Evolutionary conservation across 352 stramenopile genomes (phyloP).

Genomic region (Phytophthora aleatoria): DNA sequence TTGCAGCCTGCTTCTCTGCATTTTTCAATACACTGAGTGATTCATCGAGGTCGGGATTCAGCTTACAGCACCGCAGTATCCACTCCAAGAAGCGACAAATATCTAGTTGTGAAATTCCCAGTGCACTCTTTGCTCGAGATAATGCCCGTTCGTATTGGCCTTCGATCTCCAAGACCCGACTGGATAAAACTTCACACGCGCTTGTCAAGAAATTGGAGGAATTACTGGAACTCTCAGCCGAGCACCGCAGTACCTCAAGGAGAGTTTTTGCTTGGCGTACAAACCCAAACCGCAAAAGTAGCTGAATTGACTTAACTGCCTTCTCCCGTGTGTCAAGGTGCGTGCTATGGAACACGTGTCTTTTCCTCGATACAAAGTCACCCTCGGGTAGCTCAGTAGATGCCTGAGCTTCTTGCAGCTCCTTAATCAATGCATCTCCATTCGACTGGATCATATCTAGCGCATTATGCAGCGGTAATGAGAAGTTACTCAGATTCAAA

Average conservation of each 20-base stretch:
- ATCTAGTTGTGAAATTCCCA: constrained; percentile 29
- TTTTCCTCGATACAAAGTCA: constrained; percentile 15
- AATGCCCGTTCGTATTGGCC: constrained; percentile 31
- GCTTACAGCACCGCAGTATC: constrained; percentile 36
- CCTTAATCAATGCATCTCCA: constrained; percentile 45
- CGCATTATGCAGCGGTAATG: constrained; percentile 55
- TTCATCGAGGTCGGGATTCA: constrained; percentile 19
- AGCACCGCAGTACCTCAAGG: constrained; percentile 43
- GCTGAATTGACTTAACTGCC: constrained; percentile 26
- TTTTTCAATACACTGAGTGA: constrained; percentile 16
- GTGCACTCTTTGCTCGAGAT: constrained; percentile 21
- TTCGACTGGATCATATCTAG: constrained; percentile 55
- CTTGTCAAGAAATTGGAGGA: constrained; percentile 1
- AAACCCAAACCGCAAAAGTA: constrained; percentile 60
- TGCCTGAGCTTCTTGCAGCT: constrained; percentile 39
- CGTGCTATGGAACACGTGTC: constrained; percentile 32
- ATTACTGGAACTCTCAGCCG: background rate
- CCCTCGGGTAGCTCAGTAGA: background rate
- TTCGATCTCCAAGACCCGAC: constrained; percentile 46
- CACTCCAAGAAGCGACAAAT: constrained; percentile 38
- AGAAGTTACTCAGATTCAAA: constrained; percentile 45
- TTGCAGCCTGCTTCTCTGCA: constrained; percentile 31
- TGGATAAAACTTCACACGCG: constrained; percentile 31
- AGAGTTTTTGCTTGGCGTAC: constrained; percentile 61
- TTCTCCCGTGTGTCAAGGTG: constrained; percentile 37